These are phyloP conservation scores for Cupressus sempervirens DNA, from an alignment of 75 land plant species.

Conservation along the genomic window DNA sequence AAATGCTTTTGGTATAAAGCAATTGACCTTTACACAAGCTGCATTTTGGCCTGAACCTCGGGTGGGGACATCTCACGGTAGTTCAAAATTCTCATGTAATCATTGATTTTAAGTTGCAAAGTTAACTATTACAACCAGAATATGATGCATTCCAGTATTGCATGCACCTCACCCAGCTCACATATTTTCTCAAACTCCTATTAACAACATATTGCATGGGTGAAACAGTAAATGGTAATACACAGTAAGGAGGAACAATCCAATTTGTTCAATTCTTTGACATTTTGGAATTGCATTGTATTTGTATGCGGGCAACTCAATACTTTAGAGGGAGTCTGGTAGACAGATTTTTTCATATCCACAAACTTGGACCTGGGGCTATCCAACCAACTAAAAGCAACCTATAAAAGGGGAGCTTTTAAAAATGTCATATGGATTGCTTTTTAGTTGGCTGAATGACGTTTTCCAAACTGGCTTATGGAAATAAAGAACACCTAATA, in stretches of 20 bases:
- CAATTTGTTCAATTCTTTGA: background rate
- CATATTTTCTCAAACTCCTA: background rate
- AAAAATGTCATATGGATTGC: no score
- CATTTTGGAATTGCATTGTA: background rate
- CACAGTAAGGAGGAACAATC: background rate
- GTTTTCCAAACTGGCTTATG: background rate
- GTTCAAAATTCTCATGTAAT: background rate
- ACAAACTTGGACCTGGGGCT: background rate
- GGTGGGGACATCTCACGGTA: background rate
- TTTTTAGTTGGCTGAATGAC: no score
- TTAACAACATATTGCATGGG: background rate
- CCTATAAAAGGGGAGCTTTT: no score
- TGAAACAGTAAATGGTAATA: background rate
- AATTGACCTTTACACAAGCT: background rate
- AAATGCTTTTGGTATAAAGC: background rate
- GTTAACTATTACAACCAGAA: background rate
- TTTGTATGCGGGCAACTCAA: background rate
- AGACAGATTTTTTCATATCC: background rate
- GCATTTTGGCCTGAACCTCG: background rate
- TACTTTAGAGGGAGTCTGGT: background rate
- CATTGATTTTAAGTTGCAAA: background rate
- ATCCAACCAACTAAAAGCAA: no score
- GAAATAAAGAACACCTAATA: background rate
- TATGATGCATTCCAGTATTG: background rate
- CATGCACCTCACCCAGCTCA: background rate